Base-by-base conservation (phyloP, 805 yeast species). In the Alloascoidea hylecoeti region DNA sequence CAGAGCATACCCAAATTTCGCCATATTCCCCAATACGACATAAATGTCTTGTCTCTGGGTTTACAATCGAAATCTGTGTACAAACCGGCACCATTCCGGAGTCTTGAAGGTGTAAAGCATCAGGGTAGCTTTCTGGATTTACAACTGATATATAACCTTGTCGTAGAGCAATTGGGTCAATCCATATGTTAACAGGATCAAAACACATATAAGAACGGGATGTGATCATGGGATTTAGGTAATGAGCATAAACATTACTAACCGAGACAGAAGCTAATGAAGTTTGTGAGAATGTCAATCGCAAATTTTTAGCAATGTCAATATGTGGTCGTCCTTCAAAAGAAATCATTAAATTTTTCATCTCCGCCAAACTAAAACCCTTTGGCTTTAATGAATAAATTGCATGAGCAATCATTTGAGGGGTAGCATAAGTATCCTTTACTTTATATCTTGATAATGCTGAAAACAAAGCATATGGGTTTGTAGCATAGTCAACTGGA, bases 61-160 rank as follows among this genome's bases (percentile, higher is more conserved):
- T 92, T 2, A 92, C 96, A 42, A 92, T 81, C 1, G 94, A 92
- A 23, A 92, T 73, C 50, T 88, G 95, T 0, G 97, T 84, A 52
- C 94, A 83, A 5, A 86, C 88, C 1, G 96, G 94, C 0, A 88
- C 96, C 67, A 89, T 81, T 9, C 99, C 99, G 0, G 95, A 83
- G 50, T 92, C 98, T 51, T 86, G 95, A 5, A 92, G 59, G 40
- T 77, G 78, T 38, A 92, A 60, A 0, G 86, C 84, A 45, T 70
- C 67, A 3, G 82, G 77, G 17, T 66, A 66, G 44, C 74, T 80
- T 3, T 70, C 70, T 6, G 85, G 89, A 46, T 82, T 79, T 4
- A 85, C 88, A 17, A 82, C 68, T 15, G 81, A 75, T 2, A 92
- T 69, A 39, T 78, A 73, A 2, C 99, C 98, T 44, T 85, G 89